These are phyloP conservation scores for Gossypium schwendimanii DNA, from an alignment of 441 rosid species.

Conservation along the genomic window DNA sequence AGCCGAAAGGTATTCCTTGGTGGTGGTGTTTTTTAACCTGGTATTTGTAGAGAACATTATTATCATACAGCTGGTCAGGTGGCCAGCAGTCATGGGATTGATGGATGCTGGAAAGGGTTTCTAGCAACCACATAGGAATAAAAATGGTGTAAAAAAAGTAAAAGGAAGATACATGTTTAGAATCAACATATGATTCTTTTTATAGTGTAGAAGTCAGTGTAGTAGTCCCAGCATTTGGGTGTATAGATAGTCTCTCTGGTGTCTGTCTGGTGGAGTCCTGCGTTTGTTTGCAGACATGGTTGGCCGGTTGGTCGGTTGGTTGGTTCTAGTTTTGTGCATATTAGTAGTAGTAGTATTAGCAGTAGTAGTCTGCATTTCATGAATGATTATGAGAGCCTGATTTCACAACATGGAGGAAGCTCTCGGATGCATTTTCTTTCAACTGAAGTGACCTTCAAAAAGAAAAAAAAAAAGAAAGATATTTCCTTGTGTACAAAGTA, in stretches of 20 bases:
- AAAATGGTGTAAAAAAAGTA: slow-evolving; percentile 21
- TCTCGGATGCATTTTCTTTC: slow-evolving; percentile 10
- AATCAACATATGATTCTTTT: slow-evolving; percentile 78
- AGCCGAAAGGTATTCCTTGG: slow-evolving; percentile 31
- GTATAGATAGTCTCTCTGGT: slow-evolving; percentile 45
- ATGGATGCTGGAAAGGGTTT: slow-evolving; percentile 47
- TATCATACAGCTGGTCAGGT: slow-evolving; percentile 30
- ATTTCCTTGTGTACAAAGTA: slow-evolving; percentile 1
- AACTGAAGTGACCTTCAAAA: not conserved
- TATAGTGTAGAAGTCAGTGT: slow-evolving; percentile 14
- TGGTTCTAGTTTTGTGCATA: slow-evolving; percentile 41
- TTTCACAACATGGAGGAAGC: slow-evolving; percentile 47
- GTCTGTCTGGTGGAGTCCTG: slow-evolving; percentile 41
- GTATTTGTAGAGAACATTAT: slow-evolving; percentile 26
- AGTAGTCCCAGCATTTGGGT: slow-evolving; percentile 51
- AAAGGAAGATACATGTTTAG: slow-evolving; percentile 25
- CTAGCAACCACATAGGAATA: slow-evolving; percentile 36
- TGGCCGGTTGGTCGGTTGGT: slow-evolving; percentile 15
- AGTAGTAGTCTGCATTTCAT: slow-evolving; percentile 17
- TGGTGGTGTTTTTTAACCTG: slow-evolving; percentile 12
- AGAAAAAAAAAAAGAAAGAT: not conserved
- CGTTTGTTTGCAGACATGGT: slow-evolving; percentile 38
- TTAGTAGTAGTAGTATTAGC: slow-evolving; percentile 26
- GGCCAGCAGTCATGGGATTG: slow-evolving; percentile 33
- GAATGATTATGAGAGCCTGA: slow-evolving; percentile 29